A percentile compares a stretch with the other conserved stretches of the same genome.
These are phyloP conservation scores for Panicum virgatum DNA, from an alignment of 202 grass and related monocot species.

Conservation along the genomic window DNA sequence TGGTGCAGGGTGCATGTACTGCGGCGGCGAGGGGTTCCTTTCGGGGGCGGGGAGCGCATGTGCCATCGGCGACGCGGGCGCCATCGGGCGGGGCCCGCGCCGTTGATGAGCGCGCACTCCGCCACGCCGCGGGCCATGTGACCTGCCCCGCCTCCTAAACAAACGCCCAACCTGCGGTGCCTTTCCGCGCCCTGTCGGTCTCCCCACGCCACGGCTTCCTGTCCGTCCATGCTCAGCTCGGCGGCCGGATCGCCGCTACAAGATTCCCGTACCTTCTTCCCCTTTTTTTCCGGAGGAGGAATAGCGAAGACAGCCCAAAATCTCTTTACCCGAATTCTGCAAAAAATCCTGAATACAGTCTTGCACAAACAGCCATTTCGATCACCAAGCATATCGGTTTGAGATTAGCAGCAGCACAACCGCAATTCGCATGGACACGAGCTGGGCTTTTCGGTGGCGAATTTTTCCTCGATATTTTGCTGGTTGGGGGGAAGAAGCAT, in stretches of 20 bases:
- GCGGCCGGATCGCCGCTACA: neutral
- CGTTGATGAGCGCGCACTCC: conserved; percentile 38
- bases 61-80: conserved; percentile 25
- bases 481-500: neutral
- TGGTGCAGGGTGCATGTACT: conserved; percentile 7
- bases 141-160: conserved; percentile 26
- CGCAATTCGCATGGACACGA: neutral
- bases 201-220: too few relatives aligned
- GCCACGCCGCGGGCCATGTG: conserved; percentile 35
- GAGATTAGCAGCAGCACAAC: too few relatives aligned
- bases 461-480: neutral
- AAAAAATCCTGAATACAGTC: neutral
- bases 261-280: neutral
- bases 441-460: neutral
- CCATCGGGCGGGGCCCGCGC: neutral
- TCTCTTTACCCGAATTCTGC: neutral
- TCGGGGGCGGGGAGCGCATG: conserved; percentile 22
- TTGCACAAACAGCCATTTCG: neutral
- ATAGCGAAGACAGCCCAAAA: neutral
- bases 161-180: conserved; percentile 21
- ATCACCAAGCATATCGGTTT: neutral
- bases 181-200: conserved; percentile 45
- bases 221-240: neutral
- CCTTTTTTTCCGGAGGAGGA: too few relatives aligned
- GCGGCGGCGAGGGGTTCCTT: neutral